A percentile compares a stretch with the other conserved stretches of the same genome.
phyloP scores from a whole-genome alignment of 2,329 filamentous ascomycete genomes.

The Aspergillus pseudoviridinutans region DNA sequence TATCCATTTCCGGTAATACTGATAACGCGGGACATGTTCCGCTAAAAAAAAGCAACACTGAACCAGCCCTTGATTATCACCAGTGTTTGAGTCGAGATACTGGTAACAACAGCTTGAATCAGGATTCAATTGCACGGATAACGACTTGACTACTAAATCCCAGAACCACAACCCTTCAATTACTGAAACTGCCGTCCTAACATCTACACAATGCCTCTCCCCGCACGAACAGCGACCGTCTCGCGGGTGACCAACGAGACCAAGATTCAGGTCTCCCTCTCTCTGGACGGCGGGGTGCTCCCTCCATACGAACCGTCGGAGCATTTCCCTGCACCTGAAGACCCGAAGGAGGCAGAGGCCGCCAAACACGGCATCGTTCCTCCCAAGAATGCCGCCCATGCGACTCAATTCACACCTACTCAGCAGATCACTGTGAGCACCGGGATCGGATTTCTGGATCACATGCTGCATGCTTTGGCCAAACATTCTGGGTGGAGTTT shows the following conservation, averaged over 20 bases:
- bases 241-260: constrained; percentile 96
- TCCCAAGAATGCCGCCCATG: constrained; percentile 59
- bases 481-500: constrained; percentile 97
- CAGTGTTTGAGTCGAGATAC: background rate
- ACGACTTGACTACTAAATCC: no score
- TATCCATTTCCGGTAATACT: background rate
- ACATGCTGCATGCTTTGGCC: constrained; percentile 95
- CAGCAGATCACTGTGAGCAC: constrained; percentile 87
- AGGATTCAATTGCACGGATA: background rate
- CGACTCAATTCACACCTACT: constrained; percentile 75
- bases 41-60: background rate
- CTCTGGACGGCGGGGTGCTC: constrained; percentile 79
- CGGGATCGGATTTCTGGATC: constrained; percentile 95
- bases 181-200: background rate
- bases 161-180: background rate
- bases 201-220: constrained; percentile 21
- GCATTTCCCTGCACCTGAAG: constrained; percentile 61
- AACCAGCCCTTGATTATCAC: background rate
- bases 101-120: background rate
- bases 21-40: background rate
- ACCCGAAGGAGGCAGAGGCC: constrained; percentile 48
- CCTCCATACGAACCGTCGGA: constrained; percentile 36
- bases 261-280: constrained; percentile 88
- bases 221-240: constrained; percentile 71
- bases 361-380: constrained; percentile 44